Percentiles rank a stretch among this genome's conserved stretches.
Evolutionary conservation across 176 grass and related monocot genomes (phyloP).

Genomic region (Rhipidocladum racemiflorum): DNA sequence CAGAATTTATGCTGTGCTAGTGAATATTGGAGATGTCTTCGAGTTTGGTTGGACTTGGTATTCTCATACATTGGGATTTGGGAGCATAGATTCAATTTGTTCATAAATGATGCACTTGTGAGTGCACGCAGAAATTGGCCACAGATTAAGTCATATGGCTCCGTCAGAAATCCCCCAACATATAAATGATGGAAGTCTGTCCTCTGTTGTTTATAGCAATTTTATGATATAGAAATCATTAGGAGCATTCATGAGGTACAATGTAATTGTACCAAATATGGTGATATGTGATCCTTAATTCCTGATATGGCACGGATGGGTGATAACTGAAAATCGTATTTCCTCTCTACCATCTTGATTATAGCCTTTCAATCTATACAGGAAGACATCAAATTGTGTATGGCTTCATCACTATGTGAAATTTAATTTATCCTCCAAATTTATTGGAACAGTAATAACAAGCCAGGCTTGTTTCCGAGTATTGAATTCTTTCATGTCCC

Average conservation of each 20-base stretch:
- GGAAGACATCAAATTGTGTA: neutral
- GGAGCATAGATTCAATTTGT: neutral
- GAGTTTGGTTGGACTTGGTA: neutral
- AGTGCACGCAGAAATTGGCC: neutral
- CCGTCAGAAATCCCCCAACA: neutral
- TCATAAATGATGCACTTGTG: neutral
- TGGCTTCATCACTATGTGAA: neutral
- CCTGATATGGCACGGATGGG: neutral
- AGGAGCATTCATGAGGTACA: neutral
- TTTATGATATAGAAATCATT: neutral
- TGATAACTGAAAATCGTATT: neutral
- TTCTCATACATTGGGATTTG: neutral
- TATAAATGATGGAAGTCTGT: neutral
- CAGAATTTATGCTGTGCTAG: neutral
- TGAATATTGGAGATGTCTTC: neutral
- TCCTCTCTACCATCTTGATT: neutral
- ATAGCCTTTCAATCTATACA: neutral
- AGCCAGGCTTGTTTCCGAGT: neutral
- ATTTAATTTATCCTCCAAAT: neutral
- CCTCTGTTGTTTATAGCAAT: neutral
- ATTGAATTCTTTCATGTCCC: neutral
- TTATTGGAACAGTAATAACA: neutral
- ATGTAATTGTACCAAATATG: neutral
- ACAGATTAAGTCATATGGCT: neutral
- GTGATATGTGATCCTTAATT: neutral